Evolutionary conservation across 805 yeast genomes (phyloP).

Genomic region (Cyberlindnera suaveolens): DNA sequence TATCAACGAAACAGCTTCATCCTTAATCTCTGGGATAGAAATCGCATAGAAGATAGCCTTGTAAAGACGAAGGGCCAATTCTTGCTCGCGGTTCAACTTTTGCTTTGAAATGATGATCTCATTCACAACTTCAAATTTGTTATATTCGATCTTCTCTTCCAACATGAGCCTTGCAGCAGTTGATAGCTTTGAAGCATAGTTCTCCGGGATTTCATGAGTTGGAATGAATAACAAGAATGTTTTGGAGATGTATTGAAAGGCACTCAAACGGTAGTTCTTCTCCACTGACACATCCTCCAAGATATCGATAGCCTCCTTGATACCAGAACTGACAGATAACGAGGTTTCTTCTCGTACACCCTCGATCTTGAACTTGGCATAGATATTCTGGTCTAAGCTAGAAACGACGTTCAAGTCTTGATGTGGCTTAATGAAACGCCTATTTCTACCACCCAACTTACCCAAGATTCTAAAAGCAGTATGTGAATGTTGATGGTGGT

Average conservation of each 20-base stretch:
- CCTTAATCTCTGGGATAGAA: constrained; percentile 64
- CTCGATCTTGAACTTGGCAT: constrained; percentile 63
- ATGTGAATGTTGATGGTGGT: constrained; percentile 91
- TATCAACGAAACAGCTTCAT: constrained; percentile 58
- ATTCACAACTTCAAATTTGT: constrained; percentile 28
- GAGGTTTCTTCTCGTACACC: constrained; percentile 61
- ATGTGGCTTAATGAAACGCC: constrained; percentile 76
- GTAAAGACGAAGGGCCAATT: constrained; percentile 54
- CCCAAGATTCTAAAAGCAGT: constrained; percentile 91
- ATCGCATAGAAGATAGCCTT: constrained; percentile 72
- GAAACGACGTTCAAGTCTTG: constrained; percentile 51
- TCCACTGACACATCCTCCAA: constrained; percentile 57
- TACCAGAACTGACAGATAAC: constrained; percentile 77
- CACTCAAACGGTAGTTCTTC: constrained; percentile 65
- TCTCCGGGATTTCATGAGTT: constrained; percentile 33
- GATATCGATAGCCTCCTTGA: constrained; percentile 69
- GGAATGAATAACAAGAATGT: constrained; percentile 62
- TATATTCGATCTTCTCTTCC: constrained; percentile 29
- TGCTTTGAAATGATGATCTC: constrained; percentile 41
- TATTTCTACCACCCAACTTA: constrained; percentile 92
- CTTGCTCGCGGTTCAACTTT: constrained; percentile 55
- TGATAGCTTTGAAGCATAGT: constrained; percentile 37
- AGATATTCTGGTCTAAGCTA: constrained; percentile 57
- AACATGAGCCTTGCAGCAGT: constrained; percentile 41
- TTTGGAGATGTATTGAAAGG: constrained; percentile 65